Conservation (phyloP, 768 basidiomycete genomes). For the Mycena amicta region DNA sequence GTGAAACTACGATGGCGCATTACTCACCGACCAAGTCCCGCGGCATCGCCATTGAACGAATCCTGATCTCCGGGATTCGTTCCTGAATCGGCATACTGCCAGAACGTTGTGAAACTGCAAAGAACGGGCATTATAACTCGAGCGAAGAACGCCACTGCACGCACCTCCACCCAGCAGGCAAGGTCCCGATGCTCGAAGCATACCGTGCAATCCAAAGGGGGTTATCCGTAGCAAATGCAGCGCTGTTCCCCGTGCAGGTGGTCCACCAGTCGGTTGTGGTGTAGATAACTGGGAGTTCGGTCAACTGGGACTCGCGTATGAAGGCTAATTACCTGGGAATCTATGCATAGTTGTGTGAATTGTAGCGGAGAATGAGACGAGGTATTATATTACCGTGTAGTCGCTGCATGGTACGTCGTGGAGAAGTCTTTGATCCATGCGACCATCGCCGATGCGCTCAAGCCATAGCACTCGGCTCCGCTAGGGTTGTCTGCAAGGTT, state of each 20-base stretch:
- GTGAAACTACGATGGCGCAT: too few relatives aligned
- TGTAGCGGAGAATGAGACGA: too few relatives aligned
- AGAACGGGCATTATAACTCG: neutral
- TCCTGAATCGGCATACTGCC: slow-evolving; percentile 61
- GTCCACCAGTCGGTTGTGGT: slow-evolving; percentile 72
- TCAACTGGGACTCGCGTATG: slow-evolving; percentile 19
- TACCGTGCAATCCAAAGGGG: slow-evolving; percentile 67
- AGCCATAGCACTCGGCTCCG: slow-evolving; percentile 56
- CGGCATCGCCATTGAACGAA: slow-evolving; percentile 54
- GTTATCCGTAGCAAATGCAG: slow-evolving; percentile 49
- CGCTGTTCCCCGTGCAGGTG: slow-evolving; percentile 63
- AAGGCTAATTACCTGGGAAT: too few relatives aligned
- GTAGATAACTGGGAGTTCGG: slow-evolving; percentile 50
- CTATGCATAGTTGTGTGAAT: too few relatives aligned
- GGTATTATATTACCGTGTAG: slow-evolving; percentile 35
- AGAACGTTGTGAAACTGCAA: slow-evolving; percentile 53
- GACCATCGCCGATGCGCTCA: slow-evolving; percentile 59
- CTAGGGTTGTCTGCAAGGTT: slow-evolving; percentile 48
- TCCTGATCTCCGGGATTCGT: slow-evolving; percentile 61
- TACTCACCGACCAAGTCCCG: slow-evolving; percentile 43
- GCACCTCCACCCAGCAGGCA: slow-evolving; percentile 62
- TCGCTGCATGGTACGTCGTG: slow-evolving; percentile 52
- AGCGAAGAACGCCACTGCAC: slow-evolving; percentile 7
- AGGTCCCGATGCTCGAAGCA: slow-evolving; percentile 48
- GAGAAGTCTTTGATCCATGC: slow-evolving; percentile 66